Percentiles rank a stretch among this genome's conserved stretches.
These are phyloP conservation scores for Suhomyces emberorum DNA, from an alignment of 805 yeast species.

Conservation along the genomic window DNA sequence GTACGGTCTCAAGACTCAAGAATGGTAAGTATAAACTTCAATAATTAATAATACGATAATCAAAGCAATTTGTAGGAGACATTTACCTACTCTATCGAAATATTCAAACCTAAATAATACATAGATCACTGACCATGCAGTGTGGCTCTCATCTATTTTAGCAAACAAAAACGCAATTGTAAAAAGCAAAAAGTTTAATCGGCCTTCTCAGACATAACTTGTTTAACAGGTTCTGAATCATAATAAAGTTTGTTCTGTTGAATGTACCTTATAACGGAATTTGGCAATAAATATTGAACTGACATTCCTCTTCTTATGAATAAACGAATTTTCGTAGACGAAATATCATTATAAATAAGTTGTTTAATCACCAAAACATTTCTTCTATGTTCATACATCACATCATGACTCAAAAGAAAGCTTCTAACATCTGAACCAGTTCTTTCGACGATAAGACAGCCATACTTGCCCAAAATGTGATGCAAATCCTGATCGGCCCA, in stretches of 20 bases:
- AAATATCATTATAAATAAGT: constrained; percentile 91
- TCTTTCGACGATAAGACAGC: constrained; percentile 93
- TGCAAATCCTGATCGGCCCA: constrained; percentile 97
- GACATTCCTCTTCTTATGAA: constrained; percentile 95
- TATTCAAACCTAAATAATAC: neutral
- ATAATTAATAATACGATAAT: neutral
- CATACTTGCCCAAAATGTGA: constrained; percentile 93
- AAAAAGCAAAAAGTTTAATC: constrained; percentile 12
- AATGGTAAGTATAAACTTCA: constrained; percentile 52
- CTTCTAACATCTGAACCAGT: constrained; percentile 95
- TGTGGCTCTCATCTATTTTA: neutral
- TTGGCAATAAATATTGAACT: constrained; percentile 91
- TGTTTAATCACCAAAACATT: constrained; percentile 94
- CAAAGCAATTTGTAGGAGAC: neutral
- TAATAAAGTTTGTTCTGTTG: constrained; percentile 87
- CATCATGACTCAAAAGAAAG: constrained; percentile 87
- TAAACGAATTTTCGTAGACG: constrained; percentile 89
- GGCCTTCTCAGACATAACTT: constrained; percentile 51
- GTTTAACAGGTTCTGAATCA: constrained; percentile 92
- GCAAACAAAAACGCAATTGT: too few relatives aligned
- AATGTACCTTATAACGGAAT: constrained; percentile 89
- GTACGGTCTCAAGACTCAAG: constrained; percentile 67
- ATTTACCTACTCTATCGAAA: neutral
- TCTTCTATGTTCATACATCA: constrained; percentile 94
- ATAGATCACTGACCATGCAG: neutral